phyloP scores from a whole-genome alignment of 768 basidiomycete genomes.

The Tylopilus sp. region DNA sequence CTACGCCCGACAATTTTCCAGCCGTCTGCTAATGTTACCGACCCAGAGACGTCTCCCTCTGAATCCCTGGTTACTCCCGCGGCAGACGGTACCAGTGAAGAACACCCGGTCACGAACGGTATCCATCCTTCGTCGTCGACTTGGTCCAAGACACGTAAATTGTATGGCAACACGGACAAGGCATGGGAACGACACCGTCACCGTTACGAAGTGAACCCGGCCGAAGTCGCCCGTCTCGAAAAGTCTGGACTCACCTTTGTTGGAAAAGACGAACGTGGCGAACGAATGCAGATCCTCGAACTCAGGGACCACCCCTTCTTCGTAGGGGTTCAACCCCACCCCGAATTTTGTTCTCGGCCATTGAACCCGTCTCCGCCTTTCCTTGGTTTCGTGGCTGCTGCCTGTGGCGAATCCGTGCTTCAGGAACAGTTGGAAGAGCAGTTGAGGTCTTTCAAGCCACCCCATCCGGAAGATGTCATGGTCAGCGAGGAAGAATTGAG shows the following conservation, averaged over 20 bases:
- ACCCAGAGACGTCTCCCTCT: slow-evolving; percentile 12
- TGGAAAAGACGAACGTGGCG: slow-evolving; percentile 93
- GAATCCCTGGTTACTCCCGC: slow-evolving; percentile 7
- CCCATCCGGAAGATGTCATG: slow-evolving; percentile 76
- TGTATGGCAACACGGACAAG: slow-evolving; percentile 78
- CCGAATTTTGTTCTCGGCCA: slow-evolving; percentile 97
- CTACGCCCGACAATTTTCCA: slow-evolving; percentile 94
- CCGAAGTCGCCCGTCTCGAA: slow-evolving; percentile 69
- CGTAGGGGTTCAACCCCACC: slow-evolving; percentile 92
- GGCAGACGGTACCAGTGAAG: slow-evolving; percentile 1
- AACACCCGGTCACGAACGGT: slow-evolving; percentile 4
- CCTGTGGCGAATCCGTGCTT: slow-evolving; percentile 53
- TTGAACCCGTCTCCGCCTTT: slow-evolving; percentile 97
- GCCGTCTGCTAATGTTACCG: slow-evolving; percentile 27
- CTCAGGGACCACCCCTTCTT: slow-evolving; percentile 91
- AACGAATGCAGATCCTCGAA: slow-evolving; percentile 97
- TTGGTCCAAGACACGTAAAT: slow-evolving; percentile 68
- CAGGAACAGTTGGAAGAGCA: slow-evolving; percentile 74
- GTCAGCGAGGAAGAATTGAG: slow-evolving; percentile 60
- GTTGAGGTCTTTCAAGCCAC: slow-evolving; percentile 57
- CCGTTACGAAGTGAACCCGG: slow-evolving; percentile 93
- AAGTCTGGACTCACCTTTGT: slow-evolving; percentile 71
- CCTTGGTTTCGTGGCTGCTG: slow-evolving; percentile 91
- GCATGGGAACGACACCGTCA: slow-evolving; percentile 98
- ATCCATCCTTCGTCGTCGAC: slow-evolving; percentile 42